Evolutionary conservation across 1,284 basidiomycete genomes (phyloP), one percentile per base, ranked within the genome.

Genomic region (Trametes polyzona): DNA sequence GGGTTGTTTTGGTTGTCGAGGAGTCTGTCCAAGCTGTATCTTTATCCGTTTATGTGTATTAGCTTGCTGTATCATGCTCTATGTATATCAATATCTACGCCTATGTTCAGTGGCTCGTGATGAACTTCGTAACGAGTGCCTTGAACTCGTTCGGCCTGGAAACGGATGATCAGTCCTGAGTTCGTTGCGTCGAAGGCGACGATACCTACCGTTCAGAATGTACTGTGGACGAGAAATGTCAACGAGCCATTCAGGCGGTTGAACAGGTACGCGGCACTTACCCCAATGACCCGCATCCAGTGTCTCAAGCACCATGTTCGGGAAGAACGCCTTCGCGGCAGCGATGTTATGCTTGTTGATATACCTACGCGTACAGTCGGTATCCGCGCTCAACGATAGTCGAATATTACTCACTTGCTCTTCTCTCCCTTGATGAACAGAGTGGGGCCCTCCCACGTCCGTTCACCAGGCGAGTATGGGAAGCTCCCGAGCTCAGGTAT

Each of bases 351-450:
- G 76, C 12, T 79, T 72, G 65, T 92, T 93, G 63, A 95, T 85
- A 68, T 88, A 93, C 53, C 86, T 88, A 50, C 19, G 17, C 16
- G 30, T 32, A 37, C 7, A 39, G 40, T 29, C 11, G 42, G 24
- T 11, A 36, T 2, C 26, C 3, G 52, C 19, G 26, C 10, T 30
- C 17, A 39, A 39, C 12, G 32, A 8, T 7, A 12, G 10, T 2
- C 48, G 16, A 9, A 44, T 16, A 74, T 6, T 10, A 50, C 83
- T 65, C 58, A 89, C 84, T 82, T 83, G 83, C 88, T 93, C 74
- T 84, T 86, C 24, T 75, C 74, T 1, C 94, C 93, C 68, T 93
- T 95, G 62, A 95, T 80, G 61, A 93, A 90, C 10, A 96, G 71
- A 0, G 88, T 82, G 42, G 76, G 77, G 0, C 88, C 87, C 6